Percentiles rank a stretch among this genome's conserved stretches.
Evolutionary conservation across 306 rosid species (phyloP).

Genomic region (Dryas alaskensis): DNA sequence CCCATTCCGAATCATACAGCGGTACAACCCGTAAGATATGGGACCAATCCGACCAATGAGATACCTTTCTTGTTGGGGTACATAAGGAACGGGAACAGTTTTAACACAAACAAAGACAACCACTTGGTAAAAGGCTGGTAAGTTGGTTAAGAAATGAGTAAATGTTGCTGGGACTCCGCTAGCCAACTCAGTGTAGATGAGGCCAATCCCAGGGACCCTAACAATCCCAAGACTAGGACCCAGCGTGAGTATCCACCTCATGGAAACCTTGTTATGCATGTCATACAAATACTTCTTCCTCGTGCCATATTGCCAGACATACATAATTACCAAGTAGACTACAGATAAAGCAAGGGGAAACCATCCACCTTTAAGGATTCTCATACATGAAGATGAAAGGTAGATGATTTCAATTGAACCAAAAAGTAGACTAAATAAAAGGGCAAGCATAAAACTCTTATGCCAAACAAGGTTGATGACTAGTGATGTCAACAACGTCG

Average conservation of each 20-base stretch:
- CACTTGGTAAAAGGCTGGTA: slow-evolving; percentile 91
- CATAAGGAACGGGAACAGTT: slow-evolving; percentile 75
- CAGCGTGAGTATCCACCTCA: slow-evolving; percentile 66
- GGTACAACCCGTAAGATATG: slow-evolving; percentile 69
- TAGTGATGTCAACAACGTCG: slow-evolving; percentile 64
- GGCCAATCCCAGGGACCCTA: slow-evolving; percentile 92
- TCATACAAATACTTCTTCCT: slow-evolving; percentile 74
- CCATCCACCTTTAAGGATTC: slow-evolving; percentile 83
- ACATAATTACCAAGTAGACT: slow-evolving; percentile 62
- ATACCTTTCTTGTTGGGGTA: slow-evolving; percentile 77
- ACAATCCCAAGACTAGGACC: slow-evolving; percentile 95
- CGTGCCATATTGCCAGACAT: slow-evolving; percentile 83
- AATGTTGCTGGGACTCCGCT: slow-evolving; percentile 81
- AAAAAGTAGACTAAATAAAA: slow-evolving; percentile 53
- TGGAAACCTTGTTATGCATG: slow-evolving; percentile 82
- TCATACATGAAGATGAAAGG: slow-evolving; percentile 65
- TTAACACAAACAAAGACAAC: slow-evolving; percentile 80
- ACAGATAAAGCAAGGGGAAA: slow-evolving; percentile 59
- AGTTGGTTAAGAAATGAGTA: slow-evolving; percentile 82
- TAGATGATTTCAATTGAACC: slow-evolving; percentile 65
- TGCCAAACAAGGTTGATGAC: slow-evolving; percentile 82
- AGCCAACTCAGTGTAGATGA: slow-evolving; percentile 85
- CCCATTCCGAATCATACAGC: slow-evolving; percentile 88
- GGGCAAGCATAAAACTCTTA: slow-evolving; percentile 44
- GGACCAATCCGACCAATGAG: slow-evolving; percentile 88